Evolutionary conservation across 1,284 basidiomycete species (phyloP).

Genomic region (Boletus austroedulis): DNA sequence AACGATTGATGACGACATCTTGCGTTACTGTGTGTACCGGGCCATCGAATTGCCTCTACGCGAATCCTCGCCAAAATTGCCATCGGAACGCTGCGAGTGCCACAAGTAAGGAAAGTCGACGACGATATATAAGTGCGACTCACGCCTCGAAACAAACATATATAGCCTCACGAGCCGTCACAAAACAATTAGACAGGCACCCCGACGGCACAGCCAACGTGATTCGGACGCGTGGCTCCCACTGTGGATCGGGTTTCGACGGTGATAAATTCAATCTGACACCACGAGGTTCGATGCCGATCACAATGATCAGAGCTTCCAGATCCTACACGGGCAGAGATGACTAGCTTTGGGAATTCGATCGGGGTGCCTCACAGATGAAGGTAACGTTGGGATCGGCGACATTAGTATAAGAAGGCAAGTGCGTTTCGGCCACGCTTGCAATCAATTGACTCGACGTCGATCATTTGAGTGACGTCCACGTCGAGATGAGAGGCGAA

Average conservation of each 20-base stretch:
- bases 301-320: conserved; percentile 23
- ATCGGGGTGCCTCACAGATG: conserved; percentile 14
- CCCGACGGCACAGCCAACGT: conserved; percentile 24
- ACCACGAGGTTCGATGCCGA: conserved; percentile 30
- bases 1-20: not conserved
- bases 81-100: not conserved
- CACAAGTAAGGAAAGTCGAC: conserved; percentile 17
- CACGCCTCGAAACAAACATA: conserved; percentile 13
- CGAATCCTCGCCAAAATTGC: not conserved
- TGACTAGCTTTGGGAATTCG: conserved; percentile 21
- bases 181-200: conserved; percentile 20
- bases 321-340: conserved; percentile 16
- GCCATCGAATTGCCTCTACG: not conserved
- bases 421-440: conserved; percentile 1
- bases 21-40: not conserved
- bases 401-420: conserved; percentile 9
- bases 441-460: conserved; percentile 11
- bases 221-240: conserved; percentile 23
- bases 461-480: conserved; percentile 14
- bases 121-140: not conserved
- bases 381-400: conserved; percentile 19
- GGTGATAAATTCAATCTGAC: conserved; percentile 20
- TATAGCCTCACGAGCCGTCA: conserved; percentile 12
- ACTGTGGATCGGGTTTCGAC: conserved; percentile 17
- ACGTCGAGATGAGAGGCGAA: conserved; percentile 6